Percentiles rank a stretch among this genome's conserved stretches.
Conservation (phyloP, 331 rosid genomes). For the Malus hybrid region DNA sequence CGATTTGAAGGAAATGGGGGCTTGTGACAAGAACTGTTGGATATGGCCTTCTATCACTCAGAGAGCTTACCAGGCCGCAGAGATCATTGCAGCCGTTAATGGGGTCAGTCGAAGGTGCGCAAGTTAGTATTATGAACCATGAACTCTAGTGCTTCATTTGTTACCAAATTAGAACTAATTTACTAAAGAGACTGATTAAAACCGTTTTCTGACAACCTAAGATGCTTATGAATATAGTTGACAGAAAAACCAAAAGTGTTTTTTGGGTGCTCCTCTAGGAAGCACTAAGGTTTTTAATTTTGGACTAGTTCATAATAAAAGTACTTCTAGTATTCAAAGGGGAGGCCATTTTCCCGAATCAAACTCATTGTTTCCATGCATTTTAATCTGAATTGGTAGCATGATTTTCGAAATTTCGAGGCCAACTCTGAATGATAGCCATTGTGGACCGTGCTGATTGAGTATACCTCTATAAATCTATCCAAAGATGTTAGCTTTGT, state of each 20-base stretch:
- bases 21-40: constrained; percentile 86
- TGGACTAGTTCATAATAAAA: no score
- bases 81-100: constrained; percentile 77
- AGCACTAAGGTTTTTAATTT: no score
- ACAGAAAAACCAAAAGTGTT: no score
- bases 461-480: neutral
- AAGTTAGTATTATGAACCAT: neutral
- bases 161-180: no score
- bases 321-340: no score
- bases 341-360: neutral
- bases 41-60: constrained; percentile 97
- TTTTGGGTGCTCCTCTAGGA: no score
- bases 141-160: neutral
- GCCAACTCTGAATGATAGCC: neutral
- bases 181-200: no score
- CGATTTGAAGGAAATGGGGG: constrained; percentile 68
- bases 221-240: no score
- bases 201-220: no score
- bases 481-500: neutral
- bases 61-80: constrained; percentile 94
- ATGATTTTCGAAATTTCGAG: neutral
- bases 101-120: constrained; percentile 61
- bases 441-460: neutral
- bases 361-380: neutral
- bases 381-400: no score